Base-by-base conservation (phyloP, 2,329 filamentous ascomycete species). In the Cladosporium sp. region DNA sequence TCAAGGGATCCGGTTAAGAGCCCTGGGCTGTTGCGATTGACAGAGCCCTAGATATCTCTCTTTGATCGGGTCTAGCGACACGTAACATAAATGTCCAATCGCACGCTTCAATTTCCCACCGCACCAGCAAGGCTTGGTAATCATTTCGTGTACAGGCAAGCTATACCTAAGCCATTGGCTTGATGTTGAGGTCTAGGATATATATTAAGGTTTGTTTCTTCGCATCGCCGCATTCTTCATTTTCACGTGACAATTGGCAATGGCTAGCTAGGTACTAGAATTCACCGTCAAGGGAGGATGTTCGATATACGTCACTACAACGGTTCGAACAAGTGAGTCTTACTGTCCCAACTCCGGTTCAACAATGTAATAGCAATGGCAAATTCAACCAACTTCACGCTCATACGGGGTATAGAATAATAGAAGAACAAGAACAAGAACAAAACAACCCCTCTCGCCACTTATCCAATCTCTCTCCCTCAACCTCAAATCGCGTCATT, bases 351-450 rank as follows among this genome's bases (percentile, higher is more conserved):
- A 24, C 3, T 11, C 41, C n/a, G n/a, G 41, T 3, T 21, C 41
- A 12, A 44, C n/a, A n/a, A n/a, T 44, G n/a, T 47, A 2, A 24
- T 44, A 44, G 41, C 7, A 44, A 44, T 47, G 41, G n/a, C 8
- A 21, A 47, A 8, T 21, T 11, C 41, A 47, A 47, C 7, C 52
- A 55, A 55, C 3, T 21, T 55, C 8, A 18, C 55, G 55, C 55
- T 58, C 55, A 58, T 38, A 58, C 32, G 55, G 55, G 55, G 55
- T 58, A 58, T 58, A 58, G 55, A 28, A 52, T 26, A 28, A 52
- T 28, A 30, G 28, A 14, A 52, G 18, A 18, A 52, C 15, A 30
- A 18, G 11, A 52, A 58, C 4, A 38, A 21, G 32, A 41, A 8
- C 26, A 36, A 18, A 18, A 26, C 32, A 36, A 10, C 18, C 32